Evolutionary conservation across 768 basidiomycete genomes (phyloP).

Genomic region (Omphalotus guepiniiformis): DNA sequence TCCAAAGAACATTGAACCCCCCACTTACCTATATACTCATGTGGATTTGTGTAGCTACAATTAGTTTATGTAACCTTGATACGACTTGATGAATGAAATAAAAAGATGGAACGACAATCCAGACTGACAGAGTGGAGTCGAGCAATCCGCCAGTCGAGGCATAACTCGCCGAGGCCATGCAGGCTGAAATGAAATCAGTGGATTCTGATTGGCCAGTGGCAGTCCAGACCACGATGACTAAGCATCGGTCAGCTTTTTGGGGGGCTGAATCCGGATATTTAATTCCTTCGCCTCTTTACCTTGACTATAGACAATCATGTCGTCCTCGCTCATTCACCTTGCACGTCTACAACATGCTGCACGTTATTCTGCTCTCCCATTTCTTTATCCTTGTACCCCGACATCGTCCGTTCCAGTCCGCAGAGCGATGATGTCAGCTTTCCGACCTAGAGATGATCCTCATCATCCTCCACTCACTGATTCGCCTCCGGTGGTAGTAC

Average conservation of each 20-base stretch:
- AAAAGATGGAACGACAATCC: no score
- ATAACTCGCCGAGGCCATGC: no score
- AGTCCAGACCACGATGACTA: conserved; percentile 1
- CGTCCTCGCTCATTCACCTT: conserved; percentile 25
- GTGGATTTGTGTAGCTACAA: no score
- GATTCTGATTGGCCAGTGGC: conserved; percentile 6
- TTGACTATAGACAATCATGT: not conserved
- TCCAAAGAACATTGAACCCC: no score
- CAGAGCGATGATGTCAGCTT: conserved; percentile 67
- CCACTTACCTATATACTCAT: no score
- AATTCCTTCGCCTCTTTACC: not conserved
- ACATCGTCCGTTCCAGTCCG: conserved; percentile 35
- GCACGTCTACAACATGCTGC: conserved; percentile 27
- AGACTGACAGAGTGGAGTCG: no score
- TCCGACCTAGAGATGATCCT: conserved; percentile 34
- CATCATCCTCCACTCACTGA: conserved; percentile 28
- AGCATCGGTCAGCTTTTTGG: not conserved
- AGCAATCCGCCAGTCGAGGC: not conserved
- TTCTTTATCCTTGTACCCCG: conserved; percentile 28
- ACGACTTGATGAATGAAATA: no score
- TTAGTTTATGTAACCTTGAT: not conserved
- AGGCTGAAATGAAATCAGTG: not conserved
- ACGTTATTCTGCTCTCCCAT: conserved; percentile 27
- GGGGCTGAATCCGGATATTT: no score
- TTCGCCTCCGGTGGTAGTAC: conserved; percentile 49